Base-by-base conservation (phyloP, 2,329 filamentous ascomycete species). In the Dothiorella sarmentorum region DNA sequence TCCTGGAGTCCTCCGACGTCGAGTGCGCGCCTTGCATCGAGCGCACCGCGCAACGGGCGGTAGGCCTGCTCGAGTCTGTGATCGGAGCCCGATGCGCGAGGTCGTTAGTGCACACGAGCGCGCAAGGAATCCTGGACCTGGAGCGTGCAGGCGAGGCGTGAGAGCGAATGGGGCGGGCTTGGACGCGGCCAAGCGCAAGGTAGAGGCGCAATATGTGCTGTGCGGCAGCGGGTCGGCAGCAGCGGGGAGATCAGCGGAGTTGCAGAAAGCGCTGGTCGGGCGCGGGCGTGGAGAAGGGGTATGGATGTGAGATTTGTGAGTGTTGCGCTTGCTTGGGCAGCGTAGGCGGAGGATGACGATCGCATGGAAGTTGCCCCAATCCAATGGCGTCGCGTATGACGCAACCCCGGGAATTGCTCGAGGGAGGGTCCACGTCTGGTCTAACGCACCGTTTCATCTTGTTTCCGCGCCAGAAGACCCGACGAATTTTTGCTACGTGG, bases 1-100 rank as follows among this genome's bases (percentile, higher is more conserved):
- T n/a, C n/a, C n/a, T n/a, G 20, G 45, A 37, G 17, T 37, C 20
- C n/a, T n/a, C 45, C 27, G 45, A 22, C 31, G 13, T 26, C 18
- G 45, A 17, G 18, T 37, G 45, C 45, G 29, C 18, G 45, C 45
- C 45, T 51, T 51, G 29, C 45, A 51, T 51, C 27, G 29, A 49
- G 29, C 44, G 44, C 40, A 26, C 20, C 40, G 40, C 10, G 43
- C 43, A 22, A n/a, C 27, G 27, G 37, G 45, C 45, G 45, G 26
- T 37, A 26, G 44, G 27, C 44, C 27, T 31, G n/a, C 27, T 27
- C 17, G 44, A 22, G n/a, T n/a, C n/a, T 17, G n/a, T 37, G 35
- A 40, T 53, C 35, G 49, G 33, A 29, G 22, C 33, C 49, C 47
- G 31, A 52, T 35, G 20, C 47, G n/a, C n/a, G n/a, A n/a, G n/a